Evolutionary conservation across 73 alveolate species (phyloP), one percentile per base, ranked within the genome.

Genomic region (Paramecium primaurelia): DNA sequence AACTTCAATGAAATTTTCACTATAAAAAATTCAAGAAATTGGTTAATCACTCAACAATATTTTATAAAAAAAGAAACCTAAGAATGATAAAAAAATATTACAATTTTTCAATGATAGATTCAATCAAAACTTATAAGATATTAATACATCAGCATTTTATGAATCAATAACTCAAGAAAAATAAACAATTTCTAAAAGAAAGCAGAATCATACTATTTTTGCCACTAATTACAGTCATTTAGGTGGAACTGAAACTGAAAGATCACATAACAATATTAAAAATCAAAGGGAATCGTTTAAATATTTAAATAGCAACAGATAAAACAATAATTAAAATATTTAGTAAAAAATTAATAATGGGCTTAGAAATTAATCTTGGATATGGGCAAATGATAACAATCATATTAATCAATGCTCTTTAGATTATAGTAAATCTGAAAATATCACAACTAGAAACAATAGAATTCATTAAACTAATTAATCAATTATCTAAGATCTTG

Each of bases 181-280:
- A 54, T 54, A 54, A 54, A 54, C 69, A 54, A 54, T 54, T 54
- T 54, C 69, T 54, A 54, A 54, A 4, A 16, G 69, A n/a, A 54
- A 54, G 22, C 12, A 54, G 22, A 54, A 54, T 18, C 69, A 18
- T 54, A 54, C 69, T 1, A 54, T n/a, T 54, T 54, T 54, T 6
- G 69, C 69, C 34, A 54, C 69, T 7, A 54, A 54, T 54, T 54
- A 54, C 36, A 54, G 69, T 54, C 69, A 54, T 54, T 54, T 54
- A 47, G 91, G 91, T n/a, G 84, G 84, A 11, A 80, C 91, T 25
- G 91, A 44, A 80, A 80, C 91, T 32, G 91, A 80, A 36, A 40
- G 91, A 80, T 80, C 91, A 8, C 58, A 80, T 80, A 26, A 40
- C 5, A 26, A 80, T 16, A 40, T 38, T 6, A 80, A 80, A 45